Evolutionary conservation across 768 basidiomycete species (phyloP).

Genomic region (Hebeloma cylindrosporum): DNA sequence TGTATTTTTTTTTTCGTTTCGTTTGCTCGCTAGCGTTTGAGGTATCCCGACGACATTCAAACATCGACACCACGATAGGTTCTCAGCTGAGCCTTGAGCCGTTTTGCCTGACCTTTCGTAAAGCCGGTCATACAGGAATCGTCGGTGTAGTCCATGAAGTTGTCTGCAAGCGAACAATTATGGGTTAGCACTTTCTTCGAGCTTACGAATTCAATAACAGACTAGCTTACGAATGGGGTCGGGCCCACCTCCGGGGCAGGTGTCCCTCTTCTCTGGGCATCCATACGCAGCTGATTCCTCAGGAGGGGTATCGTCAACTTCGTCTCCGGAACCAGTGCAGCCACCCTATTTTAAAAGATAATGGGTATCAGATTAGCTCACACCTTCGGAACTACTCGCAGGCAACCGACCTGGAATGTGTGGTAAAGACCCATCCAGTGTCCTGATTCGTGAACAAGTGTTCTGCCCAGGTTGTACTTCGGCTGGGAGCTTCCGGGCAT

Average conservation of each 20-base stretch:
- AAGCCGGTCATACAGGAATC: conserved; percentile 49
- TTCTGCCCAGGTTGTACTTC: conserved; percentile 45
- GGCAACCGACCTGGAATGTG: conserved; percentile 43
- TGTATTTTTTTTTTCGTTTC: conserved; percentile 1
- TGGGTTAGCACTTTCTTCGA: not conserved
- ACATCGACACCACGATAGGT: conserved; percentile 40
- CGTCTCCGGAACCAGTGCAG: conserved; percentile 37
- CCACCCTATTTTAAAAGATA: conserved; percentile 33
- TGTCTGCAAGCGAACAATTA: conserved; percentile 24
- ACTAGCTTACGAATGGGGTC: conserved; percentile 37
- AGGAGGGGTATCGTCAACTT: conserved; percentile 42
- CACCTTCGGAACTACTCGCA: not conserved
- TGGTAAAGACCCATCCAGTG: conserved; percentile 61
- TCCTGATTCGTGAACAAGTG: conserved; percentile 53
- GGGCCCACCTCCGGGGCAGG: conserved; percentile 30
- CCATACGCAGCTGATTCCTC: conserved; percentile 40
- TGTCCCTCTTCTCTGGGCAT: conserved; percentile 32
- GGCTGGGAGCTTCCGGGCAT: conserved; percentile 40
- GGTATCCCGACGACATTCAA: conserved; percentile 12
- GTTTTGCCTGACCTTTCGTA: conserved; percentile 40
- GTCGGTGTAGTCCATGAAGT: conserved; percentile 50
- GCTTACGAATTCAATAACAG: not conserved
- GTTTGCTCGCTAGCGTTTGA: no score
- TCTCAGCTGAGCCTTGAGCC: conserved; percentile 37
- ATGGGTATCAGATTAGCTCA: not conserved